Evolutionary conservation across 352 stramenopile genomes (phyloP).

Genomic region (Elongisporangium undulatum): DNA sequence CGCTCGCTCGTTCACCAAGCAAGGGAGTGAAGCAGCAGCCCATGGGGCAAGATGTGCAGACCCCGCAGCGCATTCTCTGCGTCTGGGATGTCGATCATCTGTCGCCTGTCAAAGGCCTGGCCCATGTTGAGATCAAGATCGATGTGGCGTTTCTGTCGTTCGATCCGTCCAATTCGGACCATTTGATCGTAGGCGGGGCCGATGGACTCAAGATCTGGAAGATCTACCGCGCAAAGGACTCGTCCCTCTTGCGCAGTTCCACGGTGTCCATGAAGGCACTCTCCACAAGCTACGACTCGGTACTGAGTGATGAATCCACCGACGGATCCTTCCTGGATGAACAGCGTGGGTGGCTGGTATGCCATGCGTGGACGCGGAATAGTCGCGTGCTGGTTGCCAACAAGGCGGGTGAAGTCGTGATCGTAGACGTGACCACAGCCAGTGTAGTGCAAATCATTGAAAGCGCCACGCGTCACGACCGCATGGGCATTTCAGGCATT

Average conservation of each 20-base stretch:
- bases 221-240: slow-evolving; percentile 35
- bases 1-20: background rate
- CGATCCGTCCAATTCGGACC: slow-evolving; percentile 47
- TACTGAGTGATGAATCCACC: background rate
- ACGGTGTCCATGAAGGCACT: background rate
- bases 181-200: slow-evolving; percentile 59
- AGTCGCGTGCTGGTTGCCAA: slow-evolving; percentile 46
- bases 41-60: slow-evolving; percentile 3
- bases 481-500: slow-evolving; percentile 33
- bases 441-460: slow-evolving; percentile 27
- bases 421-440: slow-evolving; percentile 33
- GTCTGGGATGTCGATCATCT: slow-evolving; percentile 61
- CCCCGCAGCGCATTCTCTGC: slow-evolving; percentile 23
- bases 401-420: slow-evolving; percentile 41
- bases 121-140: slow-evolving; percentile 14
- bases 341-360: slow-evolving; percentile 37
- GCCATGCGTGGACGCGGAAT: slow-evolving; percentile 54
- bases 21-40: background rate
- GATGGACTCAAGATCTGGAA: slow-evolving; percentile 70
- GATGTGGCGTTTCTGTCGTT: slow-evolving; percentile 62
- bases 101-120: slow-evolving; percentile 45
- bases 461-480: slow-evolving; percentile 24
- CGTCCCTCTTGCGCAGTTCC: background rate
- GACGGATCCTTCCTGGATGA: slow-evolving; percentile 18
- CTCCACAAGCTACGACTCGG: background rate